phyloP scores from a whole-genome alignment of 371 early-diverging fungal genomes.

The Syncephalastrum racemosum region DNA sequence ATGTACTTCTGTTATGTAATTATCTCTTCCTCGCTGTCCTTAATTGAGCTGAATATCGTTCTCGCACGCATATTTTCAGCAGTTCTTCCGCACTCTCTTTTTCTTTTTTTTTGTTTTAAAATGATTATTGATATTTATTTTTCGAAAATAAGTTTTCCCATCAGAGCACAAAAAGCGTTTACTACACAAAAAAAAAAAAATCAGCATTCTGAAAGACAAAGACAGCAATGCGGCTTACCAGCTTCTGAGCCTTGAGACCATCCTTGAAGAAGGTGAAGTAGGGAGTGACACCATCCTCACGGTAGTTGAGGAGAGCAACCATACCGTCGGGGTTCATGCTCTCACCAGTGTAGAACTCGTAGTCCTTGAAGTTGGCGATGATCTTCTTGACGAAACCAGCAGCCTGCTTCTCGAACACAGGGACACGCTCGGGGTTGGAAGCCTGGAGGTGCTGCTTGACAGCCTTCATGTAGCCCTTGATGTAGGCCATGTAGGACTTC shows the following conservation, averaged over 20 bases:
- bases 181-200: constrained; percentile 1
- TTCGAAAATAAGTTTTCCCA: neutral
- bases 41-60: no score
- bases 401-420: constrained; percentile 71
- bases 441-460: constrained; percentile 65
- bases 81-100: no score
- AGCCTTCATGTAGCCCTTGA: constrained; percentile 93
- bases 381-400: constrained; percentile 74
- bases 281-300: constrained; percentile 91
- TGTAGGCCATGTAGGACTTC: constrained; percentile 89
- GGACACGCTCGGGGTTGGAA: constrained; percentile 67
- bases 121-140: neutral
- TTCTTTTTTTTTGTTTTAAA: no score
- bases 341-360: constrained; percentile 91
- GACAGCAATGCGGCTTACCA: constrained; percentile 27
- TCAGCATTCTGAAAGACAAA: neutral
- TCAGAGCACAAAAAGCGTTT: constrained; percentile 1
- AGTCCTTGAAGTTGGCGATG: constrained; percentile 81
- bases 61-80: no score
- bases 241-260: constrained; percentile 81
- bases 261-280: constrained; percentile 93
- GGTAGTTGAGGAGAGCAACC: constrained; percentile 92
- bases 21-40: no score
- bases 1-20: no score
- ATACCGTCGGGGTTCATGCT: constrained; percentile 87